A percentile compares a stretch with the other conserved stretches of the same genome.
These are phyloP conservation scores for Boletus tomentosulus DNA, from an alignment of 768 basidiomycete genomes.

Conservation along the genomic window DNA sequence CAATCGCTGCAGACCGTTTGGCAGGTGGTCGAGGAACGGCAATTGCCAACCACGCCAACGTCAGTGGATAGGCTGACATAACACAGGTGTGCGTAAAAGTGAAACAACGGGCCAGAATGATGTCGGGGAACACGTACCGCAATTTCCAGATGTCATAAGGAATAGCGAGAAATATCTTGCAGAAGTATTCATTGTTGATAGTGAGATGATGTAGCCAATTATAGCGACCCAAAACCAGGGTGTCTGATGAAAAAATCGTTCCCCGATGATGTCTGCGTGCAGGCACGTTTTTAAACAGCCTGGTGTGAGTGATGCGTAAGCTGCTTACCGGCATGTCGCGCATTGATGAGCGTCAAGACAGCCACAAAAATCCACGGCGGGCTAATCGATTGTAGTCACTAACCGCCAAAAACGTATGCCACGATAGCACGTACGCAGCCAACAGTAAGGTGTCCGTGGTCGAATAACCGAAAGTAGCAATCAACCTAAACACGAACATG, in stretches of 20 bases:
- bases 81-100: background rate
- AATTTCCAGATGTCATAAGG: slow-evolving; percentile 57
- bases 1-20: slow-evolving; percentile 51
- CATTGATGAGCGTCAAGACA: slow-evolving; percentile 47
- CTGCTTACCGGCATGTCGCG: slow-evolving; percentile 48
- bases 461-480: slow-evolving; percentile 56
- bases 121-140: slow-evolving; percentile 24
- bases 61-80: slow-evolving; percentile 37
- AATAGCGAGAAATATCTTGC: slow-evolving; percentile 61
- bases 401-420: background rate
- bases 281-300: background rate
- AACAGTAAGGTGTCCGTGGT: slow-evolving; percentile 57
- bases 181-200: slow-evolving; percentile 48
- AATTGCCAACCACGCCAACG: slow-evolving; percentile 61
- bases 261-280: slow-evolving; percentile 39
- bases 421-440: slow-evolving; percentile 44
- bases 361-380: slow-evolving; percentile 60
- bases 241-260: slow-evolving; percentile 59
- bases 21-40: slow-evolving; percentile 57
- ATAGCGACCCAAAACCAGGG: slow-evolving; percentile 60
- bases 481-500: slow-evolving; percentile 36
- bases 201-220: slow-evolving; percentile 55
- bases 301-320: background rate
- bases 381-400: slow-evolving; percentile 27
- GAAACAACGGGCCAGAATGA: background rate